Percentiles rank a stretch among this genome's conserved stretches.
Evolutionary conservation across 228 moss, liverwort and hornwort species (phyloP).

Genomic region (Sphagnum fallax): DNA sequence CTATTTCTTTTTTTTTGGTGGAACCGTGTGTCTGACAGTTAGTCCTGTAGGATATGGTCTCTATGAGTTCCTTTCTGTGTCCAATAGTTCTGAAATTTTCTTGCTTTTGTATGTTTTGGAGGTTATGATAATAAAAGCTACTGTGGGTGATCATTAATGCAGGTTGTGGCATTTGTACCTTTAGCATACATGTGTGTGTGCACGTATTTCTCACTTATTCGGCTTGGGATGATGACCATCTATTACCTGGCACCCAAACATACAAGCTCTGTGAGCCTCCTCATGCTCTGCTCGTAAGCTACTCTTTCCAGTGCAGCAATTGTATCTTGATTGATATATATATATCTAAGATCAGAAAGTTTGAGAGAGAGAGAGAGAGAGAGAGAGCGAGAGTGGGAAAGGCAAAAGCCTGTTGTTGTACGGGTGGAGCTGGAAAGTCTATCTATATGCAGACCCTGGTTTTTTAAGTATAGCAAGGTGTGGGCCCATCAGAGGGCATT

Average conservation of each 20-base stretch:
- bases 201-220: slow-evolving; percentile 93
- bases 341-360: neutral
- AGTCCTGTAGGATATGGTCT: neutral
- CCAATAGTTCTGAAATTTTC: too few species aligned
- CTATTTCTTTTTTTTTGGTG: too few species aligned
- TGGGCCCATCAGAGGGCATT: too few species aligned
- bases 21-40: too few species aligned
- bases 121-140: too few species aligned
- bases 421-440: too few species aligned
- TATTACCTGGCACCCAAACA: slow-evolving; percentile 93
- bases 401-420: too few species aligned
- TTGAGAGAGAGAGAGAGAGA: neutral
- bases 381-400: neutral
- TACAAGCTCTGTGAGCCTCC: slow-evolving; percentile 97
- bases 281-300: slow-evolving; percentile 99
- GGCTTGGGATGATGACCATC: slow-evolving; percentile 97
- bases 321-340: too few species aligned
- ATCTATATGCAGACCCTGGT: too few species aligned
- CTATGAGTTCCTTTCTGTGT: neutral
- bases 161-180: slow-evolving; percentile 93
- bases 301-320: neutral
- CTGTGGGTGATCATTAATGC: slow-evolving; percentile 6
- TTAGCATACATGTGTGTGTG: slow-evolving; percentile 96
- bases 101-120: too few species aligned
- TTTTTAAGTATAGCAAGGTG: too few species aligned